These are phyloP conservation scores for Quillaja saponaria DNA, from an alignment of 306 rosid species.

Conservation along the genomic window DNA sequence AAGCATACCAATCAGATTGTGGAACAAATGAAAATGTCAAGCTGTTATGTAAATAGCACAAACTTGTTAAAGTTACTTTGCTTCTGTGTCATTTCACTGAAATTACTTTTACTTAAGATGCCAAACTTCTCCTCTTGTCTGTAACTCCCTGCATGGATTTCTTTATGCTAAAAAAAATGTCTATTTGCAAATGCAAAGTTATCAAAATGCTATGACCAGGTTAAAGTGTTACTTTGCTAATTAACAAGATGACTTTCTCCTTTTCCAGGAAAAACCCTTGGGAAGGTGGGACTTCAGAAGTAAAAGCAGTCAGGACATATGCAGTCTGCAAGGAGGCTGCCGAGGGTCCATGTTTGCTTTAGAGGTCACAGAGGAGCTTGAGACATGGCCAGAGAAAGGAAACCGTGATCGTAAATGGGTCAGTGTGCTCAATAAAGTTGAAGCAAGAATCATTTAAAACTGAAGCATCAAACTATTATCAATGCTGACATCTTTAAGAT, in stretches of 20 bases:
- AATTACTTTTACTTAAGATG: slow-evolving; percentile 14
- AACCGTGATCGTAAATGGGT: slow-evolving; percentile 77
- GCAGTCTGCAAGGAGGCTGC: slow-evolving; percentile 72
- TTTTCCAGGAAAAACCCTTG: slow-evolving; percentile 62
- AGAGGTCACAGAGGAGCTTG: slow-evolving; percentile 81
- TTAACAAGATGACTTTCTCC: slow-evolving; percentile 23
- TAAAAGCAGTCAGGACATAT: slow-evolving; percentile 64
- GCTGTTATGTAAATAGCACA: neutral
- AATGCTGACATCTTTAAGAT: neutral
- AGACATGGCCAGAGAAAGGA: slow-evolving; percentile 73
- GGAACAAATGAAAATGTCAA: slow-evolving; percentile 6
- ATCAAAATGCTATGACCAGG: neutral
- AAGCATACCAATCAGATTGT: slow-evolving; percentile 1
- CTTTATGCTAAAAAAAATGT: neutral
- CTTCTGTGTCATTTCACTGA: neutral
- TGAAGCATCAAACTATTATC: slow-evolving; percentile 1
- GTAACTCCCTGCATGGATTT: neutral
- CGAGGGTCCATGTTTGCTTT: slow-evolving; percentile 86
- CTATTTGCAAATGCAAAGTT: no score
- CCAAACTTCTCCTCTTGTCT: neutral
- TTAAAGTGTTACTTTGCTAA: slow-evolving; percentile 1
- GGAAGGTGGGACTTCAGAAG: slow-evolving; percentile 92
- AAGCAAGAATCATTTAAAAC: neutral
- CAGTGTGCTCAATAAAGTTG: slow-evolving; percentile 11
- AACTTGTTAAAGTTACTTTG: neutral